Base-by-base conservation (phyloP, 192 early-diverging fungal species). In the Coemansia sp. region DNA sequence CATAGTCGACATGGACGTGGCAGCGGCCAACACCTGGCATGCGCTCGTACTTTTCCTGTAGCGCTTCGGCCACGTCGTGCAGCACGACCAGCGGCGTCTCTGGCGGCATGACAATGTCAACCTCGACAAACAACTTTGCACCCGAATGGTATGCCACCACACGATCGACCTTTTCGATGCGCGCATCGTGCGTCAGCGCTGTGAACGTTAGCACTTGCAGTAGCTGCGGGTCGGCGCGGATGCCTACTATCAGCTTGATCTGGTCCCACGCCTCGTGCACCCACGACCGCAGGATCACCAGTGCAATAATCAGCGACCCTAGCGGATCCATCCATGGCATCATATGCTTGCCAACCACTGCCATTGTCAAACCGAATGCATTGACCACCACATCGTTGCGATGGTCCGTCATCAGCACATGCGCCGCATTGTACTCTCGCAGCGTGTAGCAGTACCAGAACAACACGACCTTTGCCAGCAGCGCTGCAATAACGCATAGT, bases 1-100 rank as follows among this genome's bases (percentile, higher is more conserved):
- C 95, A 70, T 94, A 96, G 79, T 98, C 94, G 12, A 94, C 85
- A 66, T 97, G 95, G 2, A 97, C 95, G 84, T 95, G 95, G 21
- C 92, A 93, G 21, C 95, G 81, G 39, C 96, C 96, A 1, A 98
- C 94, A 32, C 89, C 86, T 3, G 88, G 85, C 39, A 98, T 66
- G 5, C 75, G 81, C 69, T 97, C 96, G 22, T 97, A 75, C 75
- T 94, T 93, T 53, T 88, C 86, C 74, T 98, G 94, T 51, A 97
- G 83, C 64, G 83, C 79, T 69, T 96, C 94, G 12, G 92, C 92
- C 59, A 98, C 92, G 66, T 97, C 96, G 67, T 98, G 96, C n/a
- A 91, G 82, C 38, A 88, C 87, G 11, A 82, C 62, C 60, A 98
- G 73, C 37, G 89, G 82, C 58, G 94, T 96, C 15, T 86, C 85